Evolutionary conservation across 1,284 basidiomycete species (phyloP), one percentile per base, ranked within the genome.

Genomic region (Ganoderma sp.): DNA sequence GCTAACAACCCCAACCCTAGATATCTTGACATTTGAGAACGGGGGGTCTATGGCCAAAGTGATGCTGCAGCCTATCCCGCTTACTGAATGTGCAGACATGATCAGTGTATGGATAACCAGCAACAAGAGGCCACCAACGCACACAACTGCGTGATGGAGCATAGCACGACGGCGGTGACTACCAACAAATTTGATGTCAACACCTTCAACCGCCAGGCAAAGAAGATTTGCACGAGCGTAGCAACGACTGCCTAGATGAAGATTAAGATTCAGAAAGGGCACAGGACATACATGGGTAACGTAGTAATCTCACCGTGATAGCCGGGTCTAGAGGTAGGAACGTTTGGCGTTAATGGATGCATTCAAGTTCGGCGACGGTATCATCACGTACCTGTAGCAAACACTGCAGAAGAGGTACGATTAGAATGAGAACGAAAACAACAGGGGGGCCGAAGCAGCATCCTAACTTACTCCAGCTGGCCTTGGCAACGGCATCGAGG

Each of bases 211-310:
- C 81, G 69, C 79, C 80, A 80, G 0, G 80, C 79, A 65, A 79
- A 82, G 75, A 82, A 82, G 8, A 77, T 41, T 62, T 82, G 81
- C 7, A 81, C 80, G 10, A 73, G 63, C 15, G 71, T 71, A 0
- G 76, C 75, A 61, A 81, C 79, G 45, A 81, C 74, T 15, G 66
- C 73, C 69, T 69, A 15, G 43, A 12, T 72, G 81, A 71, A 81
- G 82, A 25, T 12, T 52, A 71, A 81, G 82, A 25, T 12, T 52
- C 50, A n/a, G 22, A n/a, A 6, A 58, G 10, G 2, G 56, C 15
- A 14, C 5, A 32, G 28, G 12, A 58, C 10, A 39, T 34, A 19
- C 9, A 58, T n/a, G 8, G 3, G 12, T 17, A 3, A 39, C 19
- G 19, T 1, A 15, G 43, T 6, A 9, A 8, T 52, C 56, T 39